A percentile compares a stretch with the other conserved stretches of the same genome.
These are phyloP conservation scores for Serendipita sp. DNA, from an alignment of 768 basidiomycete genomes.

Conservation along the genomic window DNA sequence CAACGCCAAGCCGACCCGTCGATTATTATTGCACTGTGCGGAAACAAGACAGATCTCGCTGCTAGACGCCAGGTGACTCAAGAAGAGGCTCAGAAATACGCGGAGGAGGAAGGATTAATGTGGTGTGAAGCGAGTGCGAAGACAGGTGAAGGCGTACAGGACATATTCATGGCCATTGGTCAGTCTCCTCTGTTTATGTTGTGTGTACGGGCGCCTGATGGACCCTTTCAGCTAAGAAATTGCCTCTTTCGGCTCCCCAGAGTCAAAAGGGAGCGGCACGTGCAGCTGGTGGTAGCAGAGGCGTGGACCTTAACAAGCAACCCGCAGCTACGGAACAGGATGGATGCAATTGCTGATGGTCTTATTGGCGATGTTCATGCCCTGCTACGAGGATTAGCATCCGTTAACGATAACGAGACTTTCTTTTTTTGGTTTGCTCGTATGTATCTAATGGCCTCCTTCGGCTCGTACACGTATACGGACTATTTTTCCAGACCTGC, in stretches of 20 bases:
- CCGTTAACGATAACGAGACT: background rate
- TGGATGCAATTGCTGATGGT: slow-evolving; percentile 53
- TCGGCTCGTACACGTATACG: too few relatives aligned
- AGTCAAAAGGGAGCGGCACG: slow-evolving; percentile 36
- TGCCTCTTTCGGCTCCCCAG: slow-evolving; percentile 67
- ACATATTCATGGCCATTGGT: slow-evolving; percentile 80
- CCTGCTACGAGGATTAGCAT: background rate
- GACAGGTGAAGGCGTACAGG: slow-evolving; percentile 68
- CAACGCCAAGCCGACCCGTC: slow-evolving; percentile 95
- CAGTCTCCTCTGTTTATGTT: slow-evolving; percentile 14
- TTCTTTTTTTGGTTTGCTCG: slow-evolving; percentile 1
- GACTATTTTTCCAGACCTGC: too few relatives aligned
- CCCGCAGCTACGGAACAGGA: slow-evolving; percentile 30
- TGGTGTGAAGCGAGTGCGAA: slow-evolving; percentile 89
- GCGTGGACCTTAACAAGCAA: slow-evolving; percentile 72
- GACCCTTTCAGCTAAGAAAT: slow-evolving; percentile 51
- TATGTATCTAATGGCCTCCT: background rate
- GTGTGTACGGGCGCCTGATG: slow-evolving; percentile 3
- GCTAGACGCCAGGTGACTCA: slow-evolving; percentile 71
- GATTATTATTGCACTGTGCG: slow-evolving; percentile 89
- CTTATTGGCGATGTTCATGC: too few relatives aligned
- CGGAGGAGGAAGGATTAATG: slow-evolving; percentile 81
- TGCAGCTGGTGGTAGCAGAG: slow-evolving; percentile 28
- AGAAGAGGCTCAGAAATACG: slow-evolving; percentile 85
- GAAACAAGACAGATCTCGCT: slow-evolving; percentile 83